Evolutionary conservation across 768 basidiomycete species (phyloP).

Genomic region (Tylopilus intermedius): DNA sequence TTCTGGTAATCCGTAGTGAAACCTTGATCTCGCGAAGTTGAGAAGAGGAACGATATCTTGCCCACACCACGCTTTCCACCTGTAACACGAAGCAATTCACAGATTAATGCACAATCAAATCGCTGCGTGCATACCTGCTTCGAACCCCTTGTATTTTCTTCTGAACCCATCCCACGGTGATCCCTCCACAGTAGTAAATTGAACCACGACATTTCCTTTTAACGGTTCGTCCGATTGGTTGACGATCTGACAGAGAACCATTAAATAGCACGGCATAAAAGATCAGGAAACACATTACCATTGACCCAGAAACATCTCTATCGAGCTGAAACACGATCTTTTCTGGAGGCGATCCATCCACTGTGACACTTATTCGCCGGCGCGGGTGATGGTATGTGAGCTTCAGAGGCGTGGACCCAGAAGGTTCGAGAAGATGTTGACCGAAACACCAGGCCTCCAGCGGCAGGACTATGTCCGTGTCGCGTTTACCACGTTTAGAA

Average conservation of each 20-base stretch:
- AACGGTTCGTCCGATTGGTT: constrained; percentile 9
- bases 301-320: constrained; percentile 9
- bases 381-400: constrained; percentile 11
- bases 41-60: constrained; percentile 20
- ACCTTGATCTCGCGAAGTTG: constrained; percentile 13
- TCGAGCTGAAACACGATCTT: constrained; percentile 15
- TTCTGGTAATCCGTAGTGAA: constrained; percentile 24
- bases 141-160: constrained; percentile 17
- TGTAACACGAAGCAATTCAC: constrained; percentile 6
- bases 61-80: constrained; percentile 9
- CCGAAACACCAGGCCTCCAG: constrained; percentile 29
- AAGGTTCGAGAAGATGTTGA: constrained; percentile 13
- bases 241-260: constrained; percentile 19
- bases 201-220: constrained; percentile 19
- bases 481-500: constrained; percentile 11
- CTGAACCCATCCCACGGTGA: constrained; percentile 8
- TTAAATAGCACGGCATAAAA: neutral
- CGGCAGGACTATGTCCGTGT: constrained; percentile 12
- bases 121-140: constrained; percentile 20
- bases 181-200: constrained; percentile 9
- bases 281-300: constrained; percentile 9
- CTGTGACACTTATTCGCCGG: constrained; percentile 10
- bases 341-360: constrained; percentile 9
- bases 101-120: neutral
- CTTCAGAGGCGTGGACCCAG: constrained; percentile 7